These are phyloP conservation scores for Sugiyamaella paludigena DNA, from an alignment of 1,139 yeast species.

Conservation along the genomic window DNA sequence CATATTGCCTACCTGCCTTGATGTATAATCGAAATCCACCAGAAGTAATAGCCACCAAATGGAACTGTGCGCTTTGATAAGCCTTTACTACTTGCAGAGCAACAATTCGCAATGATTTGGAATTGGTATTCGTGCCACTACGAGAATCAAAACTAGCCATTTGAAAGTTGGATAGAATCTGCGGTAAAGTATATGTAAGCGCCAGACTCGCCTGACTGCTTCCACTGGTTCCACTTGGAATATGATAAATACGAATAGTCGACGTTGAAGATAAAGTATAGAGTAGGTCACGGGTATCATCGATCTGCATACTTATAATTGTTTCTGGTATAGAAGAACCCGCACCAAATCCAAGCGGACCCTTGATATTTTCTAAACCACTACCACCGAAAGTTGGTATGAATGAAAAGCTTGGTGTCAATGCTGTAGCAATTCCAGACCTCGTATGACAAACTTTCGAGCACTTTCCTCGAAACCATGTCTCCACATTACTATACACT, in stretches of 20 bases:
- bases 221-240: conserved; percentile 28
- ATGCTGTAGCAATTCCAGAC: conserved; percentile 25
- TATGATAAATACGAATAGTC: conserved; percentile 73
- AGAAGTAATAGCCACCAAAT: conserved; percentile 78
- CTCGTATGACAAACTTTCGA: conserved; percentile 63
- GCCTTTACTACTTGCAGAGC: conserved; percentile 60
- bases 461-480: conserved; percentile 85
- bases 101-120: conserved; percentile 49
- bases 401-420: conserved; percentile 25
- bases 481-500: conserved; percentile 78
- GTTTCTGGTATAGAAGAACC: conserved; percentile 46
- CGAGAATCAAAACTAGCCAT: conserved; percentile 32
- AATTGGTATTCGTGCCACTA: conserved; percentile 30
- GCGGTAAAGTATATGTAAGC: conserved; percentile 35
- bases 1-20: conserved; percentile 34
- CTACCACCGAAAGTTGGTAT: conserved; percentile 19
- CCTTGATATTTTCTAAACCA: conserved; percentile 10
- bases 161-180: conserved; percentile 36
- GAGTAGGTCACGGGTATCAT: conserved; percentile 69
- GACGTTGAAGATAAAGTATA: conserved; percentile 85
- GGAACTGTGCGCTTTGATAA: conserved; percentile 66
- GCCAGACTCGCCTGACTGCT: conserved; percentile 30
- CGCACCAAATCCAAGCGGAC: conserved; percentile 17
- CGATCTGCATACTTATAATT: conserved; percentile 64
- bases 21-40: conserved; percentile 77